Evolutionary conservation across 176 grass and related monocot genomes (phyloP), one percentile per base, ranked within the genome.

Genomic region (Urochloa ruziziensis): DNA sequence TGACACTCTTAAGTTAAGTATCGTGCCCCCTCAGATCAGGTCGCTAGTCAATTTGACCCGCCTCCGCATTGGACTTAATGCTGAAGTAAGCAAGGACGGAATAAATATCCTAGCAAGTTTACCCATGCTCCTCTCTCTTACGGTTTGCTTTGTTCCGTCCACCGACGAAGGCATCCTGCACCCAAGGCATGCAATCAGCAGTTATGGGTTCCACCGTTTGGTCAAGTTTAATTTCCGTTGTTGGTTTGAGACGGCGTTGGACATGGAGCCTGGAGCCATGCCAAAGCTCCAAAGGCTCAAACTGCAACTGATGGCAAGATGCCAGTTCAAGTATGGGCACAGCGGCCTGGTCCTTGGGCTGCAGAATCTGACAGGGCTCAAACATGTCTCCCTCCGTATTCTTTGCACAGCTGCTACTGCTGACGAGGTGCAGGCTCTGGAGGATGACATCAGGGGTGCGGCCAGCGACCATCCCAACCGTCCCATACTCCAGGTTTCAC

Each of bases 61-160:
- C 2, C 63, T 81, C 9, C 0, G 0, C 11, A 4, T 79, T 39
- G 0, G 0, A 2, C 0, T 15, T 9, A 0, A 5, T 62, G 0
- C 16, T 47, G 42, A n/a, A 34, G 16, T 33, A 12, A 19, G 28
- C 28, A 28, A 65, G 11, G 60, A 79, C 48, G 76, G 18, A 12
- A 2, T 79, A 2, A 28, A 74, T 32, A 35, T 74, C 1, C 44
- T 74, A 30, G 48, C 48, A 54, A 54, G 64, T 42, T 36, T 81
- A 49, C 79, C 79, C 17, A 69, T 9, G 2, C 65, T 70, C 2
- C 35, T 81, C 24, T 58, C 49, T 32, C 79, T 81, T 43, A 43
- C 48, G 3, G 1, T 81, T 36, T 1, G 2, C 42, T 7, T 12
- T 10, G 10, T 43, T 43, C 10, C 10, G 6, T 43, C 7, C 7